Base-by-base conservation (phyloP, 2,329 filamentous ascomycete species). In the Fusarium bactridioides region DNA sequence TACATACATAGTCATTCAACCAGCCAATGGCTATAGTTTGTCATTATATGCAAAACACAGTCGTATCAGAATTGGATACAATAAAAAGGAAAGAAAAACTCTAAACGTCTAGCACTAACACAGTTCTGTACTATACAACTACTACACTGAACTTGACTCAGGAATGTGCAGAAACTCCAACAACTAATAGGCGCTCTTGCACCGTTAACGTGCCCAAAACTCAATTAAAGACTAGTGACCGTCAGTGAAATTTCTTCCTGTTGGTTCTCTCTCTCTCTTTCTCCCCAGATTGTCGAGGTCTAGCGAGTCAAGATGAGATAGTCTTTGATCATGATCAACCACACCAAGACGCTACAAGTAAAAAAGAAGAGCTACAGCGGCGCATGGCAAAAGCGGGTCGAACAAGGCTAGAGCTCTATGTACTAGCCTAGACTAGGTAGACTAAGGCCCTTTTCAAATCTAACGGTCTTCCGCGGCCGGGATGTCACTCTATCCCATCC, bases 361-460 rank as follows among this genome's bases (percentile, higher is more conserved):
- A 25, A 47, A 47, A 19, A 37, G 43, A 19, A 27, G 7, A 45
- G 38, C 16, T 37, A 45, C 54, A n/a, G 41, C 40, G 31, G 48
- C 57, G 56, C 62, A 71, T 67, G 67, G 67, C 57, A 71, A 71
- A 71, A 59, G 62, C 53, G 62, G 68, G 68, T 35, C 68, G 51
- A 55, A 25, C 29, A 31, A 41, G 41, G 13, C 23, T n/a, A 48
- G 54, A 48, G 48, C 44, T 40, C 38, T 40, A 29, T 3, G 27
- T 29, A 40, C 38, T 40, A 29, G 44, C 5, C 44, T 27, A 44
- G 23, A 15, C 25, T 25, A 25, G 25, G 25, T 33, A 58, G 43
- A 9, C 27, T 38, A 44, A 25, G 33, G 41, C 27, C 37, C 10
- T 21, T 47, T 25, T 47, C 33, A 45, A 44, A 53, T 67, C 51